These are phyloP conservation scores for Craspedostauros australis DNA, from an alignment of 108 stramenopile species.

Conservation along the genomic window DNA sequence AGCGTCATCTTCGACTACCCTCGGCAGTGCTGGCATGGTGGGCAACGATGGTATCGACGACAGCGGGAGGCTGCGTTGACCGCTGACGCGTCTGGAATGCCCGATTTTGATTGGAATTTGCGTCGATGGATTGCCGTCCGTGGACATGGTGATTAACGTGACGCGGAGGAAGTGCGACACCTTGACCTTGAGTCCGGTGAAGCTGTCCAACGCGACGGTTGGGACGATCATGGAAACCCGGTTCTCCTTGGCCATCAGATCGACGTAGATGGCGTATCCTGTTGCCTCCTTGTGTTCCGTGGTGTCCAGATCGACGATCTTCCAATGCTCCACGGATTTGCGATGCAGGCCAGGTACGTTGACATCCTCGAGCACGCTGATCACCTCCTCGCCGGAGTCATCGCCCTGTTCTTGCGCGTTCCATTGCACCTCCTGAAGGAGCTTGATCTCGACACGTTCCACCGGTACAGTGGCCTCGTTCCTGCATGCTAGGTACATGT, in stretches of 20 bases:
- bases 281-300: too few species aligned
- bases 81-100: conserved; percentile 2
- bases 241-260: not conserved
- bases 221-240: conserved; percentile 1
- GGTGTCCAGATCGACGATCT: too few species aligned
- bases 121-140: conserved; percentile 4
- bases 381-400: not conserved
- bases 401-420: not conserved
- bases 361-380: too few species aligned
- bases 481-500: conserved; percentile 27
- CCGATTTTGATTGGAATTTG: conserved; percentile 13
- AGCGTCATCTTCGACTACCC: conserved; percentile 3
- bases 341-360: too few species aligned
- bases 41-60: not conserved
- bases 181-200: conserved; percentile 5
- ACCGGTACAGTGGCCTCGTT: conserved; percentile 27
- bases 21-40: not conserved
- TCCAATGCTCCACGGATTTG: too few species aligned
- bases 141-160: not conserved
- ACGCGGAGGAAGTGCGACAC: conserved; percentile 12
- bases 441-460: conserved; percentile 13
- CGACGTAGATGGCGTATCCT: too few species aligned
- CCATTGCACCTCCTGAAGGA: too few species aligned
- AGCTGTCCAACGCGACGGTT: conserved; percentile 1
- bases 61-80: conserved; percentile 3